Evolutionary conservation across 306 rosid species (phyloP), one percentile per base, ranked within the genome.

Genomic region (Gillenia trifoliata): DNA sequence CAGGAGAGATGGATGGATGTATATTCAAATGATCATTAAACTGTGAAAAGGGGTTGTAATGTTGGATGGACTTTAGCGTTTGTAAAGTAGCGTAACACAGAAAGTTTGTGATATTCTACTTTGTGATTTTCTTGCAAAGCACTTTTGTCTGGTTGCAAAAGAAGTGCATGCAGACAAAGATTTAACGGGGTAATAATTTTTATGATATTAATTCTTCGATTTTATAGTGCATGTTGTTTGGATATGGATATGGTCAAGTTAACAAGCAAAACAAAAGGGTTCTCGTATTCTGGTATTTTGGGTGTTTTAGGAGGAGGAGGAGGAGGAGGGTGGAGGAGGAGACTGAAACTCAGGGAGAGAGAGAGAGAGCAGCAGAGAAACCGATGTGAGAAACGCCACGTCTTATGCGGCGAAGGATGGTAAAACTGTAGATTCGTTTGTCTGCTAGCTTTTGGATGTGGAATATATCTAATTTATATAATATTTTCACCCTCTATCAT

Each of bases 311-410:
- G 68, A 71, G 74, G 30, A 26, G 34, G 59, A 34, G 41, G 57
- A 57, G 62, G 65, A 73, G 74, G n/a, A 30, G 41, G 73, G 66
- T 70, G 74, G 22, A 30, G 56, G 59, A 34, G 43, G 45, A 54
- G 60, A 47, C 52, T 15, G 50, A 75, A 73, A 73, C 71, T 23
- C 22, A 70, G 45, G 68, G 54, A 13, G 31, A 34, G n/a, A 49
- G 29, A 56, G 33, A 2, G 0, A 57, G 12, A 11, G 72, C 63
- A 13, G 70, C 75, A 84, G 71, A 62, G 86, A 85, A 80, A 85
- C 76, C 91, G 77, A 92, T 80, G 89, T 25, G 85, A 73, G 81
- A 92, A 85, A 83, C 60, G 86, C 80, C 92, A 89, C 92, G 92
- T 83, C 83, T 80, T 87, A 75, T 83, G 95, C 95, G 93, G 90